Base-by-base conservation (phyloP, 352 stramenopile species). In the Pythium periplocum region DNA sequence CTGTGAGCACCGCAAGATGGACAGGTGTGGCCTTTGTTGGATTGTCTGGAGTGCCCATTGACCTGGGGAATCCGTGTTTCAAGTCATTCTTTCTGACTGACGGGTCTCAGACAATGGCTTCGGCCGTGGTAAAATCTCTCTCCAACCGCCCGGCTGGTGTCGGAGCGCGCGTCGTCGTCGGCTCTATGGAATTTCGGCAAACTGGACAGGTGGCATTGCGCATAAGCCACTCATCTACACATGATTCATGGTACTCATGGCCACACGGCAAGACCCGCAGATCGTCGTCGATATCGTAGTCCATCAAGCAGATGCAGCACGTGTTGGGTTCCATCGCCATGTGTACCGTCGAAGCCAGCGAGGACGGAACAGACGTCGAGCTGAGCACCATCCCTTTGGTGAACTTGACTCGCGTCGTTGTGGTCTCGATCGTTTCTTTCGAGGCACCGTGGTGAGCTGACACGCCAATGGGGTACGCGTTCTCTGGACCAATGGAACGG, bases 291-390 rank as follows among this genome's bases (percentile, higher is more conserved):
- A 48, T 11, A 7, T 61, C 58, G 30, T 65, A 65, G n/a, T 65
- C 58, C n/a, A 65, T 34, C 36, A 65, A 32, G 34, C 58, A 65
- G 30, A 65, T 65, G 43, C 58, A 65, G 51, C 48, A 53, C 41
- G 50, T 43, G 10, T 48, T 58, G 12, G 49, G 43, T 6, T 63
- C 56, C 6, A 51, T 48, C 6, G 42, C 52, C 1, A n/a, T 48
- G 12, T 56, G 10, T 30, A 31, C 17, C 43, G 17, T 48, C 43
- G 9, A 48, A 11, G 43, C 43, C 43, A 48, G 9, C 43, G 43
- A 31, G 43, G 43, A 11, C 43, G 43, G 9, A 11, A 48, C 17
- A 48, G 17, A 48, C 26, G 53, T 26, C 47, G 51, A 50, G 26
- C 45, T 6, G 4, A 50, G 31, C 17, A 38, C 31, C 45, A 50